These are phyloP conservation scores for Kazachstania africana DNA, from an alignment of 805 yeast species.

Conservation along the genomic window DNA sequence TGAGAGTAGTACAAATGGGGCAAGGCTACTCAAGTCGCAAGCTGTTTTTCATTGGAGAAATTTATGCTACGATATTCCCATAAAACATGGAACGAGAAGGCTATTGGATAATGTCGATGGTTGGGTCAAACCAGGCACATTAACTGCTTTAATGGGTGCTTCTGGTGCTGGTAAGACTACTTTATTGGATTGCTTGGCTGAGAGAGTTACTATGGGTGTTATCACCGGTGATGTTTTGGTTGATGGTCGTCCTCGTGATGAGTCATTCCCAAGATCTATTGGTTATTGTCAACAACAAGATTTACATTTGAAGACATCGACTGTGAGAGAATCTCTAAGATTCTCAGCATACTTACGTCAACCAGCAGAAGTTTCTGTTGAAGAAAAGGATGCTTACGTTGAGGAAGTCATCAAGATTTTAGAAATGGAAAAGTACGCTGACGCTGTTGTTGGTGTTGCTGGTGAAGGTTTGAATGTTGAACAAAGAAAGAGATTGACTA, in stretches of 20 bases:
- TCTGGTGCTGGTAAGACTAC: constrained; percentile 84
- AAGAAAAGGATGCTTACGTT: constrained; percentile 54
- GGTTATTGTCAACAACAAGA: constrained; percentile 75
- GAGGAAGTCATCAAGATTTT: constrained; percentile 50
- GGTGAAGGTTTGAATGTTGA: constrained; percentile 55
- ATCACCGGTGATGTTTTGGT: constrained; percentile 59
- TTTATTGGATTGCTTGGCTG: constrained; percentile 56
- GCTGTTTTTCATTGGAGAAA: constrained; percentile 70
- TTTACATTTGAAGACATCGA: constrained; percentile 50
- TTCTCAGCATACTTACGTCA: constrained; percentile 62
- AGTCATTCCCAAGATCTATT: constrained; percentile 48
- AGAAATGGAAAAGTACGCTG: constrained; percentile 52
- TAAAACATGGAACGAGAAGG: constrained; percentile 47
- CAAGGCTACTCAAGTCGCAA: constrained; percentile 15
- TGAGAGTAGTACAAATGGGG: constrained; percentile 8
- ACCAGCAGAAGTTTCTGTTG: constrained; percentile 36
- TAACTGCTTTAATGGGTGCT: constrained; percentile 70
- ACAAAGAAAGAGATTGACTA: constrained; percentile 47
- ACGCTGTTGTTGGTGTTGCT: constrained; percentile 57
- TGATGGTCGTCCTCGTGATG: constrained; percentile 47
- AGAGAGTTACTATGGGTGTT: constrained; percentile 58
- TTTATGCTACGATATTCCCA: constrained; percentile 56
- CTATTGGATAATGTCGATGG: constrained; percentile 61
- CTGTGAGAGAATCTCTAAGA: constrained; percentile 60
- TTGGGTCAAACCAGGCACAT: constrained; percentile 74